Evolutionary conservation across 2,329 filamentous ascomycete species (phyloP).

Genomic region (Lomentospora prolificans): DNA sequence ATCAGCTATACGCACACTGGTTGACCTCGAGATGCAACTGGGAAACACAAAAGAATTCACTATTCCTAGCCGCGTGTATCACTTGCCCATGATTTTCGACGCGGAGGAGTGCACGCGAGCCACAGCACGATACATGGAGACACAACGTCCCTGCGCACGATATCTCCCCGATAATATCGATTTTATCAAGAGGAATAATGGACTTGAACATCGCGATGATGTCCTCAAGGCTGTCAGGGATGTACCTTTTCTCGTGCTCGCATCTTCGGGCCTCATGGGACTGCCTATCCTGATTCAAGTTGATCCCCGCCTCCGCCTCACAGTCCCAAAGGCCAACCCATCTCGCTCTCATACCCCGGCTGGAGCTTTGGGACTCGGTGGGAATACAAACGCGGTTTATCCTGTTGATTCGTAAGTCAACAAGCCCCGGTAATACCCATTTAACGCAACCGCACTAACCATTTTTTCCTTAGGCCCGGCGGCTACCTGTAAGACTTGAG

Average conservation of each 20-base stretch:
- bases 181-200: constrained; percentile 23
- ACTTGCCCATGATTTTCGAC: constrained; percentile 18
- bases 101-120: constrained; percentile 26
- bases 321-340: constrained; percentile 19
- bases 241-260: constrained; percentile 22
- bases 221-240: constrained; percentile 21
- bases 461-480: constrained; percentile 16
- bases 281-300: constrained; percentile 19
- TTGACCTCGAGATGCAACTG: constrained; percentile 8
- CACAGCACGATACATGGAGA: constrained; percentile 47
- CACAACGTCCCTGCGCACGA: constrained; percentile 45
- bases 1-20: neutral
- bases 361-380: constrained; percentile 23
- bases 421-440: neutral
- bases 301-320: constrained; percentile 11
- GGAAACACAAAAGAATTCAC: neutral
- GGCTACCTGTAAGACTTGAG: constrained; percentile 24
- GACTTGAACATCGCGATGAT: constrained; percentile 20
- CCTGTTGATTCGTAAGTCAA: constrained; percentile 16
- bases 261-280: constrained; percentile 21
- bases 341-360: constrained; percentile 21
- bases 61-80: neutral
- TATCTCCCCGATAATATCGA: constrained; percentile 51
- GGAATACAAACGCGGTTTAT: constrained; percentile 21
- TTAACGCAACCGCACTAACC: neutral